These are phyloP conservation scores for Coemansia sp. DNA, from an alignment of 192 early-diverging fungal species.

Conservation along the genomic window DNA sequence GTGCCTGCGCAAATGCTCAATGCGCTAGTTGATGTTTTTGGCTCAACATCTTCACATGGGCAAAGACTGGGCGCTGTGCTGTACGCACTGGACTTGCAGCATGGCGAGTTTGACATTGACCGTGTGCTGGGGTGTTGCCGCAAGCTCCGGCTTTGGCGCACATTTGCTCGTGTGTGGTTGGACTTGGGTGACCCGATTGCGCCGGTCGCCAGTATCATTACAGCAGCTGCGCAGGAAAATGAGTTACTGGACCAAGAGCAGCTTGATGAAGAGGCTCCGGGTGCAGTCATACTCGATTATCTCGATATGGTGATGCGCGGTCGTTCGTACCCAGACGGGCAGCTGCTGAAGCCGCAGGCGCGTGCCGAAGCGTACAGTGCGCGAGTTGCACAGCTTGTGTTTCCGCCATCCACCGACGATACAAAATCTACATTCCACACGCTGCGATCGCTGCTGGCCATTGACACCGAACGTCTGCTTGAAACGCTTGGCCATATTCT, in stretches of 20 bases:
- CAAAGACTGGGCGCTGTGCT: constrained; percentile 42
- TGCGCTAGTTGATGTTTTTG: constrained; percentile 38
- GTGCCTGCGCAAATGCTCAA: constrained; percentile 46
- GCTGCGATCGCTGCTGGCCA: constrained; percentile 24
- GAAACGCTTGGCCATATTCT: constrained; percentile 30
- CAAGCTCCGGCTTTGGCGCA: constrained; percentile 42
- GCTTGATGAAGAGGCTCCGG: constrained; percentile 29
- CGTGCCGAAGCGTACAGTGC: constrained; percentile 43
- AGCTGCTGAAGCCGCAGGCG: constrained; percentile 29
- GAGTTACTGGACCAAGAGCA: background rate
- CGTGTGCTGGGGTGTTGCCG: constrained; percentile 41
- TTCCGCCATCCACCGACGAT: constrained; percentile 20
- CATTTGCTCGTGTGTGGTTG: constrained; percentile 54
- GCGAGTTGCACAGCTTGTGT: constrained; percentile 29
- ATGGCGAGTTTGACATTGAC: constrained; percentile 52
- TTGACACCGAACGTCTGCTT: constrained; percentile 33
- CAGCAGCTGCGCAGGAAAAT: constrained; percentile 10
- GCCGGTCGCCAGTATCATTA: constrained; percentile 26
- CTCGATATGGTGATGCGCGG: constrained; percentile 49
- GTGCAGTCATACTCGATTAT: constrained; percentile 41
- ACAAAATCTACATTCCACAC: constrained; percentile 12
- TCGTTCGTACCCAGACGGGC: constrained; percentile 37
- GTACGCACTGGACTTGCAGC: constrained; percentile 24
- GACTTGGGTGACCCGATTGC: constrained; percentile 44
- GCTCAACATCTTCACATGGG: constrained; percentile 19